phyloP scores from a whole-genome alignment of 768 basidiomycete species.

The Psilocybe cubensis region DNA sequence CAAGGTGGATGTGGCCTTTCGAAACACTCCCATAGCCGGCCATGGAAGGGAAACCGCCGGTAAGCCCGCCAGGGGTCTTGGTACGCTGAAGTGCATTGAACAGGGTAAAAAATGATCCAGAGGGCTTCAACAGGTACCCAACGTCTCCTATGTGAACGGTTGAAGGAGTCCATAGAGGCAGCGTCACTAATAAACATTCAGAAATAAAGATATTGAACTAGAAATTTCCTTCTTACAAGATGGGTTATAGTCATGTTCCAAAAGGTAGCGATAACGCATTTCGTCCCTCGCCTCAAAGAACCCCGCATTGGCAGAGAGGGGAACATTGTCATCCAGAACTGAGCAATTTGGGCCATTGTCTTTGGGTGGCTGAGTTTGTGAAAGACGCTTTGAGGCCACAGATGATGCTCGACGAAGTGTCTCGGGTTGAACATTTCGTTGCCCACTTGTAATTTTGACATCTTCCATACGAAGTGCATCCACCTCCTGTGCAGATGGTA shows the following conservation, averaged over 20 bases:
- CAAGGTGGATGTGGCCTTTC: conserved; percentile 49
- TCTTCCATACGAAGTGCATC: conserved; percentile 26
- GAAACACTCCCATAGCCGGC: conserved; percentile 61
- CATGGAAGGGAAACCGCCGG: conserved; percentile 53
- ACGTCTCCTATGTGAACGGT: conserved; percentile 69
- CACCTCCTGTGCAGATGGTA: conserved; percentile 26
- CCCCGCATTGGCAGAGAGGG: conserved; percentile 11
- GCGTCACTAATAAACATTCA: conserved; percentile 44
- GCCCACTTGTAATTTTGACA: conserved; percentile 4
- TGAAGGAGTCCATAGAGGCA: conserved; percentile 75
- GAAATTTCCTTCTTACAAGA: conserved; percentile 48
- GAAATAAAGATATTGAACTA: neutral
- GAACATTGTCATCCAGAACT: no score
- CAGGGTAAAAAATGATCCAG: conserved; percentile 71
- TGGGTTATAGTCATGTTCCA: conserved; percentile 71
- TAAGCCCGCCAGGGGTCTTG: conserved; percentile 41
- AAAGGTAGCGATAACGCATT: conserved; percentile 65
- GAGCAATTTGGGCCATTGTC: conserved; percentile 28
- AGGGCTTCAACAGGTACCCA: conserved; percentile 71
- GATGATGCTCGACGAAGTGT: conserved; percentile 7
- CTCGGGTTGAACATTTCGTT: conserved; percentile 18
- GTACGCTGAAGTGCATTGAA: conserved; percentile 68
- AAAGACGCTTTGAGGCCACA: conserved; percentile 16
- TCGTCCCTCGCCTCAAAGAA: conserved; percentile 57
- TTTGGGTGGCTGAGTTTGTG: conserved; percentile 27